Evolutionary conservation across 371 early-diverging fungal species (phyloP), one percentile per base, ranked within the genome.

Genomic region (Mucor lusitanicus): DNA sequence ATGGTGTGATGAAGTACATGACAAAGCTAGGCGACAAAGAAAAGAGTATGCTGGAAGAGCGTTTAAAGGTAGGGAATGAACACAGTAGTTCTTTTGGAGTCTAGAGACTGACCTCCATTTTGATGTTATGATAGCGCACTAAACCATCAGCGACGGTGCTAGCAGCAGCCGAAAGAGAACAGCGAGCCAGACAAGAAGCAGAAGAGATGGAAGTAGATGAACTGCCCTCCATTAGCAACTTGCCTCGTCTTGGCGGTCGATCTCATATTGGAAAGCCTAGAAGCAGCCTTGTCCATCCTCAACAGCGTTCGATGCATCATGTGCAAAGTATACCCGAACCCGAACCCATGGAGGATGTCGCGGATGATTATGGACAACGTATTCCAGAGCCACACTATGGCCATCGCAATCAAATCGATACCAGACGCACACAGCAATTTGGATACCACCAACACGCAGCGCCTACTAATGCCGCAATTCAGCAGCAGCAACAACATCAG

Each of bases 21-120:
- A 92, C 91, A 5, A 73, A 85, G n/a, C 63, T 96, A 6, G 77
- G 89, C 3, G 94, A 93, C 42, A 94, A 92, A 73, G 95, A 95
- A 70, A 87, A 87, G 67, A 82, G 86, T 15, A 86, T 95, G 82
- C 66, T 93, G 17, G 88, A 92, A 67, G 95, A 95, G 70, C 80
- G 87, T 54, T 70, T 95, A 42, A 93, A 91, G 93, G 61, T 80
- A 83, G 6, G 30, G 30, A 30, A 30, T 30, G 30, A n/a, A n/a
- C n/a, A n/a, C n/a, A n/a, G n/a, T n/a, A n/a, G n/a, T n/a, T n/a
- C n/a, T n/a, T n/a, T n/a, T n/a, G n/a, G n/a, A n/a, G n/a, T n/a
- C n/a, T n/a, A n/a, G n/a, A n/a, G n/a, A n/a, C n/a, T n/a, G n/a
- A n/a, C n/a, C n/a, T n/a, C n/a, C n/a, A n/a, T n/a, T n/a, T n/a